phyloP scores from a whole-genome alignment of 148 eudicot genomes.

The Salicornia ramosissima region DNA sequence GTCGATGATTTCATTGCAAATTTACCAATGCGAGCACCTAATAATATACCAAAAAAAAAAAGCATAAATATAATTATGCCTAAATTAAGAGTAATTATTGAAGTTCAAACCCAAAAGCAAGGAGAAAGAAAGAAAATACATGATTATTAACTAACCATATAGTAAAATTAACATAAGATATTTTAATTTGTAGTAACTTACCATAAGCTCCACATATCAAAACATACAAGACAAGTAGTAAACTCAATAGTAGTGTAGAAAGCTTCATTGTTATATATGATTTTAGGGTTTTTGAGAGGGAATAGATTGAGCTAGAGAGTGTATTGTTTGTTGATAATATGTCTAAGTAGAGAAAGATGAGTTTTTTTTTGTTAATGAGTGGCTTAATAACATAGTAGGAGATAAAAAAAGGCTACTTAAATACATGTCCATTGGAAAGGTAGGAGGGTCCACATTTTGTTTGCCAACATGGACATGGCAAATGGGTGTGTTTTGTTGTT shows the following conservation, averaged over 20 bases:
- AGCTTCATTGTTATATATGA: conserved; percentile 25
- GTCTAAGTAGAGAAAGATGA: not conserved
- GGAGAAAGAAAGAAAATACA: no score
- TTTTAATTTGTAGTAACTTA: conserved; percentile 13
- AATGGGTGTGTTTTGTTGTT: conserved; percentile 21
- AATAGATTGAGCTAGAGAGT: not conserved
- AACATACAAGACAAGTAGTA: conserved; percentile 33
- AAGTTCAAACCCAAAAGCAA: not conserved
- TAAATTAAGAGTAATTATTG: not conserved
- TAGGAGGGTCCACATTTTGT: conserved; percentile 15
- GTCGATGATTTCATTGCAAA: not conserved
- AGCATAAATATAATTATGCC: not conserved
- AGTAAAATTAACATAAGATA: not conserved
- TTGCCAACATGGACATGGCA: conserved; percentile 20
- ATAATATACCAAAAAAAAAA: not conserved
- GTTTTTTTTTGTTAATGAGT: not conserved
- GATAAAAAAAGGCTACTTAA: conserved; percentile 8
- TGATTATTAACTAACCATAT: not conserved
- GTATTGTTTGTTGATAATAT: not conserved
- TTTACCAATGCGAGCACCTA: conserved; percentile 25
- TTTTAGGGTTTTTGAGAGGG: not conserved
- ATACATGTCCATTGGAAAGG: not conserved
- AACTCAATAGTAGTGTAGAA: conserved; percentile 21
- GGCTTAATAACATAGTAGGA: not conserved
- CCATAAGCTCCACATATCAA: conserved; percentile 38